Evolutionary conservation across 73 alveolate species (phyloP), one percentile per base, ranked within the genome.

Genomic region (Paramecium tetraurelia): DNA sequence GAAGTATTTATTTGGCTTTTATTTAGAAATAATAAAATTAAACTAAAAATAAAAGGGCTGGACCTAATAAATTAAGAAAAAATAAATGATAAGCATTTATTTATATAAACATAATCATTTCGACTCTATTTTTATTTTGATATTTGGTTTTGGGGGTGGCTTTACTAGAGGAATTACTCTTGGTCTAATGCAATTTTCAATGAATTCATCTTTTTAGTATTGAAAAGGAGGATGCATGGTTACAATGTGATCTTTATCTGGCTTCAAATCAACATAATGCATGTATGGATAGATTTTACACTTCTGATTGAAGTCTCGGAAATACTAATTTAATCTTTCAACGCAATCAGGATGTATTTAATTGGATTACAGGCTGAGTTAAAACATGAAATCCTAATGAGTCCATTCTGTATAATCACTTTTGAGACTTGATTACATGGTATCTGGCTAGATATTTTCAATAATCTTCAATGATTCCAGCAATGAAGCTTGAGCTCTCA

Each of bases 381-480:
- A 33, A 63, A 63, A 63, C 21, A 63, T 33, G 12, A 63, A 63
- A 63, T 63, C 46, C 4, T 27, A 63, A 63, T 63, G 84, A 31
- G 84, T 63, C 84, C 84, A 63, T 63, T 63, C 84, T 63, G 84
- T 63, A 33, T 63, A 63, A 63, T 63, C 84, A 63, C 84, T 63
- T 24, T 63, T 63, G 5, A 63, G 29, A 27, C 84, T 63, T 63
- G 84, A 63, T 63, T 27, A 63, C 84, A 63, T 63, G 7, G 84
- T 63, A 27, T 63, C 84, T 27, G 84, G 84, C 20, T 63, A 20
- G 27, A 63, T 63, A 31, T 33, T 63, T 27, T 63, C 84, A 12
- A 33, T 63, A 27, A 63, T 31, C 46, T 63, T 63, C 5, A 63
- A 18, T 3, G 84, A 63, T 63, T 63, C 84, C 24, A 63, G 14